phyloP scores from a whole-genome alignment of 805 yeast species.

The Barnettozyma californica region DNA sequence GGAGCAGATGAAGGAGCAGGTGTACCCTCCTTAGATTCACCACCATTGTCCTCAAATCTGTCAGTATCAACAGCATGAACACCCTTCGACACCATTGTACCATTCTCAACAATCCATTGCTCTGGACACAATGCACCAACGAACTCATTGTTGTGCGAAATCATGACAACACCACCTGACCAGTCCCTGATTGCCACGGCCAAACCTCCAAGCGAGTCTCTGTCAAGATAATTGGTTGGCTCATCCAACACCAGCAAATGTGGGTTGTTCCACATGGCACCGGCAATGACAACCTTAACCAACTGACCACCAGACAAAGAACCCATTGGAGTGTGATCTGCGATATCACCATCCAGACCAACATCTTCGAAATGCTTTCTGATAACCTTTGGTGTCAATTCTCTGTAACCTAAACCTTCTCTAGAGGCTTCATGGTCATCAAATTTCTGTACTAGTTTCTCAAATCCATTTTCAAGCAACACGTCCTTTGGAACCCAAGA shows the following conservation, averaged over 20 bases:
- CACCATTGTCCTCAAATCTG: slow-evolving; percentile 76
- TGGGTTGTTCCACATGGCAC: slow-evolving; percentile 99
- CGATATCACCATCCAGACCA: slow-evolving; percentile 96
- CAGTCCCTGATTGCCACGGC: slow-evolving; percentile 98
- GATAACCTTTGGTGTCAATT: slow-evolving; percentile 83
- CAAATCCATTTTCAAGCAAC: slow-evolving; percentile 78
- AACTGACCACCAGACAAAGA: slow-evolving; percentile 97
- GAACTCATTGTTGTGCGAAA: slow-evolving; percentile 94
- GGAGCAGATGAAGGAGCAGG: slow-evolving; percentile 36
- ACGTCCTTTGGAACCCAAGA: slow-evolving; percentile 88
- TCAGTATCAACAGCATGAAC: slow-evolving; percentile 65
- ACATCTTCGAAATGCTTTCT: slow-evolving; percentile 96
- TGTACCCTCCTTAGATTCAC: slow-evolving; percentile 42
- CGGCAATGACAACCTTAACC: slow-evolving; percentile 97
- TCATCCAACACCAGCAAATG: slow-evolving; percentile 94
- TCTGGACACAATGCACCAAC: slow-evolving; percentile 98
- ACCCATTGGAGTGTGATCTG: slow-evolving; percentile 96
- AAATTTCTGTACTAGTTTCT: slow-evolving; percentile 87
- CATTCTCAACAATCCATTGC: slow-evolving; percentile 96
- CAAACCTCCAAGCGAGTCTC: slow-evolving; percentile 96
- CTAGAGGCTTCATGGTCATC: slow-evolving; percentile 99
- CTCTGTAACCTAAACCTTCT: slow-evolving; percentile 98
- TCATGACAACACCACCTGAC: slow-evolving; percentile 98
- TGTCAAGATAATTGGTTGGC: slow-evolving; percentile 96
- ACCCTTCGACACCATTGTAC: slow-evolving; percentile 82